Evolutionary conservation across 2,329 filamentous ascomycete genomes (phyloP).

Genomic region (Botrytis elliptica): DNA sequence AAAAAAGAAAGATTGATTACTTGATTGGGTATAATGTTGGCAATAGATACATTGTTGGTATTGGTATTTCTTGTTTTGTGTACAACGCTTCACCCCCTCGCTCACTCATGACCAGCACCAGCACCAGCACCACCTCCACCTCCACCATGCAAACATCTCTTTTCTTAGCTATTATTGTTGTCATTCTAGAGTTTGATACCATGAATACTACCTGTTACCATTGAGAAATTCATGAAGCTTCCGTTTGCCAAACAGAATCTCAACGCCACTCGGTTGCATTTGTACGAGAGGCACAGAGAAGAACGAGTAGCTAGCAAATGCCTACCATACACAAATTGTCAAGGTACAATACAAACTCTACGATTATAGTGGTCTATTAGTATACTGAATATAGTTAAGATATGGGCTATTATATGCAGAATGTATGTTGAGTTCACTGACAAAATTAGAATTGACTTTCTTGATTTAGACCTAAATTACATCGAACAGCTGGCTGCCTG

Average conservation of each 20-base stretch:
- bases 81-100: constrained; percentile 11
- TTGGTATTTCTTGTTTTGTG: constrained; percentile 2
- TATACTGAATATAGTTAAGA: background rate
- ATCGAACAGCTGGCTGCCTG: background rate
- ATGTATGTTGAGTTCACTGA: background rate
- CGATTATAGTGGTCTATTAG: background rate
- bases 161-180: background rate
- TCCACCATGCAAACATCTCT: background rate
- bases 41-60: background rate
- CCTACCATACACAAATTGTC: background rate
- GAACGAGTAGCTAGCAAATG: constrained; percentile 8
- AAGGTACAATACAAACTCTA: constrained; percentile 2
- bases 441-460: background rate
- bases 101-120: background rate
- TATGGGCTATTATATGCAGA: constrained; percentile 7
- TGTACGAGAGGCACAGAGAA: constrained; percentile 11
- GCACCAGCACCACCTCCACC: background rate
- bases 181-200: background rate
- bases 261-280: constrained; percentile 11
- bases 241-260: background rate
- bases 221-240: background rate
- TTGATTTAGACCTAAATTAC: background rate
- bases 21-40: constrained; percentile 5
- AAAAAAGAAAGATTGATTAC: background rate
- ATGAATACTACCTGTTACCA: background rate